A percentile compares a stretch with the other conserved stretches of the same genome.
Conservation (phyloP, 805 yeast species). For the Candida patagonica region DNA sequence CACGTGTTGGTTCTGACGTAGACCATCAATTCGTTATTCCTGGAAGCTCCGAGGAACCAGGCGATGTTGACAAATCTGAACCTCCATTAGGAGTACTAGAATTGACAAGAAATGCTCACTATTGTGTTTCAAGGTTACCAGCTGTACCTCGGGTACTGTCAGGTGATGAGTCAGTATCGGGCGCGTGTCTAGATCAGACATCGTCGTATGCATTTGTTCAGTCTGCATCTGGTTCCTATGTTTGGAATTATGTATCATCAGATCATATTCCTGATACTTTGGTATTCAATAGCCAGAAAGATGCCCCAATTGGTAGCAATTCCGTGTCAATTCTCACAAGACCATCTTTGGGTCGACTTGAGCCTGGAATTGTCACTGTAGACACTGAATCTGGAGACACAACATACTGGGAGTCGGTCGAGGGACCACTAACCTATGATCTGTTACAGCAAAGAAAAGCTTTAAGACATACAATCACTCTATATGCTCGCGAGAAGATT, state of each 20-base stretch:
- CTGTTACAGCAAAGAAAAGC: conserved; percentile 36
- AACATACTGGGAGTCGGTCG: conserved; percentile 66
- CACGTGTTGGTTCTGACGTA: neutral
- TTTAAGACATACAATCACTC: conserved; percentile 31
- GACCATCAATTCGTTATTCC: too few relatives aligned
- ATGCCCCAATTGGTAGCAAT: conserved; percentile 3
- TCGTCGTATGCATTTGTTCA: conserved; percentile 43
- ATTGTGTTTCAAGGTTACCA: conserved; percentile 47
- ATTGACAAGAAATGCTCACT: conserved; percentile 49
- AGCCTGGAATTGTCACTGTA: conserved; percentile 66
- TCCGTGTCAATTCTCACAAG: conserved; percentile 48
- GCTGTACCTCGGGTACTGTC: conserved; percentile 40
- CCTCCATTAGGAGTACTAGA: conserved; percentile 36
- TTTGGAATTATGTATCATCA: conserved; percentile 60
- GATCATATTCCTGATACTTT: conserved; percentile 51
- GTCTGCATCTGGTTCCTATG: conserved; percentile 43
- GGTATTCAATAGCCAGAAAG: conserved; percentile 35
- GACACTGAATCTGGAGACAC: conserved; percentile 50
- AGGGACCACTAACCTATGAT: conserved; percentile 58
- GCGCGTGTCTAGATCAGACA: conserved; percentile 39
- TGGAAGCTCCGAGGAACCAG: too few relatives aligned
- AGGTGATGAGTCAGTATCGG: conserved; percentile 10
- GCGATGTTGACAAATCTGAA: too few relatives aligned
- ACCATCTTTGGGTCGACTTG: conserved; percentile 42
- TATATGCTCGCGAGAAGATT: conserved; percentile 46